These are phyloP conservation scores for Teratosphaeria pseudoeucalypti DNA, from an alignment of 2,329 filamentous ascomycete genomes.

Conservation along the genomic window DNA sequence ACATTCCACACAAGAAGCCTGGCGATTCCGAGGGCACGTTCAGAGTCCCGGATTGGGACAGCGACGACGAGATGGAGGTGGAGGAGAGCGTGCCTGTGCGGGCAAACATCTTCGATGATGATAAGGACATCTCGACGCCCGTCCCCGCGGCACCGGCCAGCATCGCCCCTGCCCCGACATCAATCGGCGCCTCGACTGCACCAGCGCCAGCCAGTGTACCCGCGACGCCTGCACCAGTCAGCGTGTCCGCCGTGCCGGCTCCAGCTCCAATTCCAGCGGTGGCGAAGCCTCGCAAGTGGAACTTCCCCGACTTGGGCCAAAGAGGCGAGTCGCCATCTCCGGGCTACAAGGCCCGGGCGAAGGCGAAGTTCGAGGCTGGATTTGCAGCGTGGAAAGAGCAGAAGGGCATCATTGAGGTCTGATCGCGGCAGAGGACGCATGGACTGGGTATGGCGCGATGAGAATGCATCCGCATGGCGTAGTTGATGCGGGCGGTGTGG, in stretches of 20 bases:
- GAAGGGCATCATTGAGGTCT: not conserved
- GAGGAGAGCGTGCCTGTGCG: slow-evolving; percentile 13
- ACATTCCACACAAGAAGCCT: slow-evolving; percentile 22
- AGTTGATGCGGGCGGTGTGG: not conserved
- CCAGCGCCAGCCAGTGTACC: not conserved
- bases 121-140: not conserved
- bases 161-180: not conserved
- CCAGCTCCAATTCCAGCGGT: not conserved
- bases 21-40: slow-evolving; percentile 21
- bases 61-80: slow-evolving; percentile 26
- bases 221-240: not conserved
- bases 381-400: not conserved
- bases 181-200: not conserved
- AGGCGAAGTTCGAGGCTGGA: not conserved
- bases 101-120: slow-evolving; percentile 15
- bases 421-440: too few relatives aligned
- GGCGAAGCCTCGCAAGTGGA: not conserved
- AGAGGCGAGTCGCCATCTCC: not conserved
- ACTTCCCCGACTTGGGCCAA: not conserved
- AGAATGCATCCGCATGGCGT: not conserved
- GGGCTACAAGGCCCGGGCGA: not conserved
- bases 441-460: too few relatives aligned
- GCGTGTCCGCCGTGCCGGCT: too few relatives aligned
- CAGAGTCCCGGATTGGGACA: slow-evolving; percentile 21
- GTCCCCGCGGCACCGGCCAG: not conserved